These are phyloP conservation scores for Erigeron canadensis DNA, from an alignment of 129 eudicot genomes.

Conservation along the genomic window DNA sequence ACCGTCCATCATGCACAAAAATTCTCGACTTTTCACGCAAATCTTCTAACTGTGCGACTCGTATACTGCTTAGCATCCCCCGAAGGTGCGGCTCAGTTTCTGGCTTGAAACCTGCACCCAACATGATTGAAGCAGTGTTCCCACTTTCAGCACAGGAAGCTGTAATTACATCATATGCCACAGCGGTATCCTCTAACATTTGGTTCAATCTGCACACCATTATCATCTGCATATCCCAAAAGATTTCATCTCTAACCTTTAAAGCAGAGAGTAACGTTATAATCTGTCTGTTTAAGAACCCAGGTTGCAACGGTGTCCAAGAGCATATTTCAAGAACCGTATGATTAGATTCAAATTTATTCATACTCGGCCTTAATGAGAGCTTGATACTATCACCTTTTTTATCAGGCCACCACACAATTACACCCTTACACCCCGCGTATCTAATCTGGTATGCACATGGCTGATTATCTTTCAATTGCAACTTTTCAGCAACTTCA, in stretches of 20 bases:
- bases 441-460: slow-evolving; percentile 73
- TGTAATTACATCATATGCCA: not conserved
- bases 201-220: not conserved
- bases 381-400: slow-evolving; percentile 34
- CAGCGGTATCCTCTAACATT: not conserved
- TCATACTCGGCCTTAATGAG: slow-evolving; percentile 57
- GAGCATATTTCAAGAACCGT: slow-evolving; percentile 62
- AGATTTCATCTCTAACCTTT: slow-evolving; percentile 47
- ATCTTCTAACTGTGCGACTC: not conserved
- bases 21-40: slow-evolving; percentile 2
- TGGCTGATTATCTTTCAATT: slow-evolving; percentile 43
- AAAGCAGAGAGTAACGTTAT: slow-evolving; percentile 59
- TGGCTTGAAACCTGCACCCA: slow-evolving; percentile 9
- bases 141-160: slow-evolving; percentile 8
- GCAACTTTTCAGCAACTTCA: slow-evolving; percentile 59
- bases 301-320: slow-evolving; percentile 68
- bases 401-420: slow-evolving; percentile 61
- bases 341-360: slow-evolving; percentile 57
- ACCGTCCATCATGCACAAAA: slow-evolving; percentile 4
- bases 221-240: slow-evolving; percentile 35
- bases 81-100: slow-evolving; percentile 2
- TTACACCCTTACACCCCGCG: slow-evolving; percentile 72
- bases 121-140: not conserved
- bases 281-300: slow-evolving; percentile 62
- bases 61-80: slow-evolving; percentile 6